Evolutionary conservation across 2,329 filamentous ascomycete genomes (phyloP).

Genomic region (Aaosphaeria arxii): DNA sequence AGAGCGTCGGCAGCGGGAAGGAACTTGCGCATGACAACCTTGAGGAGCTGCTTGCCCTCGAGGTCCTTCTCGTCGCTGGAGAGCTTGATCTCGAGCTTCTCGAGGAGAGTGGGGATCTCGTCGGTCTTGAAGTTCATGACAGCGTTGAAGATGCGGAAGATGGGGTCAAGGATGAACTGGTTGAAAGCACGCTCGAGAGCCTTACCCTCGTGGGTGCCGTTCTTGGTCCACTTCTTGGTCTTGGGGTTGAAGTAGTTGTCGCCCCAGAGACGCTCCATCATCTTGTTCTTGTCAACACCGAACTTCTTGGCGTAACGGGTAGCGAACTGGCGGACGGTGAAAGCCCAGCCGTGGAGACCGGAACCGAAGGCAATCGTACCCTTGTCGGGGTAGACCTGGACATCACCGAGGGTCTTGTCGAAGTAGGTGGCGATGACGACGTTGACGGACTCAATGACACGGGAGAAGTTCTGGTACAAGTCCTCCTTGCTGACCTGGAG

Average conservation of each 20-base stretch:
- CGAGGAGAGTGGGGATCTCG: constrained; percentile 75
- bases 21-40: constrained; percentile 98
- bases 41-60: constrained; percentile 96
- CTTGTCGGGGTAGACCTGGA: constrained; percentile 97
- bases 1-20: constrained; percentile 96
- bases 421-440: constrained; percentile 99
- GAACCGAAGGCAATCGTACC: constrained; percentile 99
- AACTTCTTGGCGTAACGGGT: constrained; percentile 98
- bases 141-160: constrained; percentile 96
- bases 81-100: constrained; percentile 96
- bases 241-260: constrained; percentile 99
- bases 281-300: constrained; percentile 99
- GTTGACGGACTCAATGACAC: constrained; percentile 99
- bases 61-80: constrained; percentile 80
- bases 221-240: constrained; percentile 99
- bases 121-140: constrained; percentile 99
- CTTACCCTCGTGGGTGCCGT: constrained; percentile 78
- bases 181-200: constrained; percentile 96
- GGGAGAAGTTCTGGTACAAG: constrained; percentile 98
- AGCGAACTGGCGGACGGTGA: constrained; percentile 98
- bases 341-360: constrained; percentile 99
- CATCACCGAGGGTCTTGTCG: constrained; percentile 94
- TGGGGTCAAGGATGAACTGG: constrained; percentile 98
- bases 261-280: constrained; percentile 99
- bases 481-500: constrained; percentile 98